A percentile compares a stretch with the other conserved stretches of the same genome.
Evolutionary conservation across 192 early-diverging fungal species (phyloP).

Genomic region (Umbelopsis sp.): DNA sequence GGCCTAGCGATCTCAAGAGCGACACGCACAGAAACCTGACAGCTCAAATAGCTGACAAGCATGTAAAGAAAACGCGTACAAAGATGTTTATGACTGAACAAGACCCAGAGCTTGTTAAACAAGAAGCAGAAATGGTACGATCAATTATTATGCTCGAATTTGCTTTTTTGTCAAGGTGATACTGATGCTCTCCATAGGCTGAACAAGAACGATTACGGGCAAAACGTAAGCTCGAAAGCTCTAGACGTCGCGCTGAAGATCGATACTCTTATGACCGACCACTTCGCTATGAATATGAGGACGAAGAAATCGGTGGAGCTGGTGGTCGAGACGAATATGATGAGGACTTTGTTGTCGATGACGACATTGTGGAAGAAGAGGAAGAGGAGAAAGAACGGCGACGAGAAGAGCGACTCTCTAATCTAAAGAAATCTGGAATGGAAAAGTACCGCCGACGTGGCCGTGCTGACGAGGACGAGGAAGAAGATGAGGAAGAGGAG

Average conservation of each 20-base stretch:
- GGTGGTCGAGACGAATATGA: constrained; percentile 43
- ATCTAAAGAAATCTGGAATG: constrained; percentile 31
- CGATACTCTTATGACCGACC: constrained; percentile 33
- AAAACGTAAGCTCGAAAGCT: constrained; percentile 51
- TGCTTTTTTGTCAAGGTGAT: too few species aligned
- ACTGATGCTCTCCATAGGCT: constrained; percentile 34
- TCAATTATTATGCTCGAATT: neutral
- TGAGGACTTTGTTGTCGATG: constrained; percentile 60
- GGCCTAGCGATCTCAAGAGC: constrained; percentile 58
- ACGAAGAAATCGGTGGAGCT: constrained; percentile 27
- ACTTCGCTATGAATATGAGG: constrained; percentile 47
- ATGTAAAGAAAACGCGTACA: constrained; percentile 65
- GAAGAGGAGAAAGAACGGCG: constrained; percentile 43
- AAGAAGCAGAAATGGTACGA: constrained; percentile 61
- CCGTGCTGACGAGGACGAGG: constrained; percentile 34
- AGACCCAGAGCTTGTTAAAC: constrained; percentile 70
- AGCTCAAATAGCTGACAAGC: constrained; percentile 64
- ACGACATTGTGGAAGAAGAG: constrained; percentile 48
- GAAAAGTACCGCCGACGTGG: constrained; percentile 26
- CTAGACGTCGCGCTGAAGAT: constrained; percentile 39
- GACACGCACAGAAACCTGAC: constrained; percentile 69
- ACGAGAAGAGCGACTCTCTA: constrained; percentile 35
- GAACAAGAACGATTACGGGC: constrained; percentile 63
- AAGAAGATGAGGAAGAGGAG: constrained; percentile 29
- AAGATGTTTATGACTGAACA: constrained; percentile 64